phyloP scores from a whole-genome alignment of 352 stramenopile genomes.

The Phytopythium delawarense region DNA sequence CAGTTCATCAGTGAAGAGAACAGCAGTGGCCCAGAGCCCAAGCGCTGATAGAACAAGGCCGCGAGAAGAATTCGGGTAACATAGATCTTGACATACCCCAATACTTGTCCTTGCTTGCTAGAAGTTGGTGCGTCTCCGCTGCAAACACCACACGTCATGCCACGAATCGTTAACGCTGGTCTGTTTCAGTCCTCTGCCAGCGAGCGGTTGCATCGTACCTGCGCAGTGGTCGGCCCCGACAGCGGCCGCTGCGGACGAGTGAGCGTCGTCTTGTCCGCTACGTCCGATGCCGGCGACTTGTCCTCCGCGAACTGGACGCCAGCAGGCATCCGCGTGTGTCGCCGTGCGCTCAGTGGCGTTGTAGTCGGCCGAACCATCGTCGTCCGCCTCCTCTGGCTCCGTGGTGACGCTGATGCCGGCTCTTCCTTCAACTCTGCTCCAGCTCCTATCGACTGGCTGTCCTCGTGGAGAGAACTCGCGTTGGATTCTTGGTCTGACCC shows the following conservation, averaged over 20 bases:
- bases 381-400: not conserved
- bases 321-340: not conserved
- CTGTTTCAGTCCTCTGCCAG: not conserved
- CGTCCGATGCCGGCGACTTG: not conserved
- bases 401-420: not conserved
- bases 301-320: not conserved
- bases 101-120: not conserved
- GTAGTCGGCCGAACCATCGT: not conserved
- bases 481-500: not conserved
- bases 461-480: not conserved
- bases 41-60: no score
- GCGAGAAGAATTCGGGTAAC: no score
- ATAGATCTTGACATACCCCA: not conserved
- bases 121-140: not conserved
- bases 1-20: no score
- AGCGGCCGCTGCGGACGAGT: not conserved
- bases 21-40: no score
- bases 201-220: not conserved
- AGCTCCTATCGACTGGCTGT: no score
- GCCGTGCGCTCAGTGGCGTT: not conserved
- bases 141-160: not conserved
- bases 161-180: not conserved
- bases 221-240: constrained; percentile 1
- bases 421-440: not conserved
- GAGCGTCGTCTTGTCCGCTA: not conserved